Evolutionary conservation across 768 basidiomycete species (phyloP).

Genomic region (Collybia sp.): DNA sequence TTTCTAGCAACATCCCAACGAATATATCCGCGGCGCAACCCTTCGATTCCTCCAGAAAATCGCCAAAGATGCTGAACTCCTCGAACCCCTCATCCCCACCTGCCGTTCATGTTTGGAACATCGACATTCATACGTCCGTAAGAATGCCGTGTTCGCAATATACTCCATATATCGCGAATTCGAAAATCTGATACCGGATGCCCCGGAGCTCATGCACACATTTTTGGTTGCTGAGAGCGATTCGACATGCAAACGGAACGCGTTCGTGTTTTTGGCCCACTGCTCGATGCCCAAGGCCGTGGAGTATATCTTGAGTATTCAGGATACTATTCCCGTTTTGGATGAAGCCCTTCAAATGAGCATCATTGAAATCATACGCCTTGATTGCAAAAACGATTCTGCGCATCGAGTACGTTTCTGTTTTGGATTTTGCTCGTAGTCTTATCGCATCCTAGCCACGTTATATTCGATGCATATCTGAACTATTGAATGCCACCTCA

Average conservation of each 20-base stretch:
- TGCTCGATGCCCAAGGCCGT: constrained; percentile 88
- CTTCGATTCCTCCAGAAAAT: constrained; percentile 96
- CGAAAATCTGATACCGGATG: constrained; percentile 93
- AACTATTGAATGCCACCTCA: constrained; percentile 83
- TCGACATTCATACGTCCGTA: constrained; percentile 95
- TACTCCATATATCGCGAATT: constrained; percentile 94
- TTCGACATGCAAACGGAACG: constrained; percentile 94
- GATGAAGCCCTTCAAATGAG: constrained; percentile 96
- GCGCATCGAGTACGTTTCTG: constrained; percentile 62
- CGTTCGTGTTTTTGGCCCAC: constrained; percentile 89
- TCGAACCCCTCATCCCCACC: constrained; percentile 93
- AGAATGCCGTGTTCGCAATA: constrained; percentile 96
- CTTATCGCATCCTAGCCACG: constrained; percentile 53
- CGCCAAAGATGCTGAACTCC: constrained; percentile 84
- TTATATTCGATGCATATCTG: constrained; percentile 92
- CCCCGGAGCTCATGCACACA: constrained; percentile 91
- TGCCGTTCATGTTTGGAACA: constrained; percentile 95
- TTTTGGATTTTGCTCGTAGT: neutral
- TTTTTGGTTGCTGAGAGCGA: constrained; percentile 96
- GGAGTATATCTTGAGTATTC: constrained; percentile 83
- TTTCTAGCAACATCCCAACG: constrained; percentile 94
- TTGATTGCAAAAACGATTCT: constrained; percentile 85
- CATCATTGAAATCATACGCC: constrained; percentile 87
- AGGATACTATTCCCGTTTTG: constrained; percentile 75
- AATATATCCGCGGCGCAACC: constrained; percentile 98